Base-by-base conservation (phyloP, 805 yeast genomes). In the Yarrowia deformans region DNA sequence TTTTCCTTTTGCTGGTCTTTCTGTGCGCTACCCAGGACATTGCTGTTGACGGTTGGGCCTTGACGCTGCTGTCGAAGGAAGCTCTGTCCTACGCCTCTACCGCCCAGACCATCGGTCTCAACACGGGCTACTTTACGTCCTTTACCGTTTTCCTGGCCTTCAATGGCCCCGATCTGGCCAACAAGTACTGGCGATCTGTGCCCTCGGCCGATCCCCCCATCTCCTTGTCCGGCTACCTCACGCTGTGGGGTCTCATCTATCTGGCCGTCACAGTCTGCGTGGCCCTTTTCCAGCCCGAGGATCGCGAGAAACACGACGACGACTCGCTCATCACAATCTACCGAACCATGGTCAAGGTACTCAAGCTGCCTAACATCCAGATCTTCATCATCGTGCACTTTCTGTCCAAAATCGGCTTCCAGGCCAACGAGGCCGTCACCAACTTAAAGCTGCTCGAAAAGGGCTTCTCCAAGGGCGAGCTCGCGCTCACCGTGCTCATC, bases 1-100 rank as follows among this genome's bases (percentile, higher is more conserved):
- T 87, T 69, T 95, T 95, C 79, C 90, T 93, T 74, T 72, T 87
- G 29, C 81, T 95, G 70, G 95, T 95, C 40, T 85, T 94, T 70
- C 82, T 93, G 70, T 93, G 98, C 80, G 98, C 98, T 0, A 94
- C 99, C 0, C 99, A 95, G 78, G 99, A 95, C 77, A 95, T 95
- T 69, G 98, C 99, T 0, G 99, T 95, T 29, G 99, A 95, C 80
- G 98, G 99, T 12, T 95, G 99, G 99, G 98, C 98, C 0, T 81
- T 95, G 75, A 95, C 97, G 1, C 87, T 94, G 48, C 81, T 95
- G 67, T 87, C 93, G 18, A 87, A 88, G 34, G 86, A 85, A 35
- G 89, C 96, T 14, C 82, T 95, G 71, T 88, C 96, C 18, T 95
- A 87, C 80, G 98, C 99, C 0, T 91, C 97, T 5, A 95, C 99